Percentiles rank a stretch among this genome's conserved stretches.
Conservation (phyloP, 2,329 filamentous ascomycete species). For the Sclerotinia subarctica region DNA sequence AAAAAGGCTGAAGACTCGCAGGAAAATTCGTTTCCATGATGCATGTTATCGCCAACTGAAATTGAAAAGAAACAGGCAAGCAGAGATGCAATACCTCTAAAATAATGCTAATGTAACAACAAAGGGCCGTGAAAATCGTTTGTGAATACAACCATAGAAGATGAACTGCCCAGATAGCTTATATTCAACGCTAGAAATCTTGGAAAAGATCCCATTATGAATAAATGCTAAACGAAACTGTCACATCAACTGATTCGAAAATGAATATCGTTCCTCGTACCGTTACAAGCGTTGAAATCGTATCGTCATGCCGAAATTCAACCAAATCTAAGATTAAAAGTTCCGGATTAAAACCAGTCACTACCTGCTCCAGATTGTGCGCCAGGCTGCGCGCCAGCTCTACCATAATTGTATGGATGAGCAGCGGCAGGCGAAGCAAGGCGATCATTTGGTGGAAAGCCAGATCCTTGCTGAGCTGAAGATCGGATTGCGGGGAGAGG, state of each 20-base stretch:
- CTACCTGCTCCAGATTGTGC: conserved; percentile 33
- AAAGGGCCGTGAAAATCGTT: conserved; percentile 39
- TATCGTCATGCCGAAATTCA: conserved; percentile 36
- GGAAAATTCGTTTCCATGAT: conserved; percentile 30
- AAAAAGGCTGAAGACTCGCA: conserved; percentile 33
- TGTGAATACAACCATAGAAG: conserved; percentile 37
- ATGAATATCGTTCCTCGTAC: conserved; percentile 38
- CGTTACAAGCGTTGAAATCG: conserved; percentile 41
- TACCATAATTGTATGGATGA: conserved; percentile 35
- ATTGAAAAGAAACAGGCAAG: conserved; percentile 29
- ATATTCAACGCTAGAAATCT: conserved; percentile 5
- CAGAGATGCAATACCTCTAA: conserved; percentile 26
- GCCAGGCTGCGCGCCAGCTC: conserved; percentile 31
- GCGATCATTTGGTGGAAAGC: conserved; percentile 32
- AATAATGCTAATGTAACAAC: conserved; percentile 39
- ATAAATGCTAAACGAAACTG: conserved; percentile 24
- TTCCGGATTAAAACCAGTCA: conserved; percentile 36
- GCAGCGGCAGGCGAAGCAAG: conserved; percentile 27
- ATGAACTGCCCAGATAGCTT: conserved; percentile 15
- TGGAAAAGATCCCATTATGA: conserved; percentile 16
- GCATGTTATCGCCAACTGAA: conserved; percentile 35
- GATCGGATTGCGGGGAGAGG: conserved; percentile 25
- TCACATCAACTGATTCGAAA: conserved; percentile 33
- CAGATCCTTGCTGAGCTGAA: conserved; percentile 23
- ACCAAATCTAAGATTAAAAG: conserved; percentile 16